These are phyloP conservation scores for Russula ochroleuca DNA, from an alignment of 768 basidiomycete species.

Conservation along the genomic window DNA sequence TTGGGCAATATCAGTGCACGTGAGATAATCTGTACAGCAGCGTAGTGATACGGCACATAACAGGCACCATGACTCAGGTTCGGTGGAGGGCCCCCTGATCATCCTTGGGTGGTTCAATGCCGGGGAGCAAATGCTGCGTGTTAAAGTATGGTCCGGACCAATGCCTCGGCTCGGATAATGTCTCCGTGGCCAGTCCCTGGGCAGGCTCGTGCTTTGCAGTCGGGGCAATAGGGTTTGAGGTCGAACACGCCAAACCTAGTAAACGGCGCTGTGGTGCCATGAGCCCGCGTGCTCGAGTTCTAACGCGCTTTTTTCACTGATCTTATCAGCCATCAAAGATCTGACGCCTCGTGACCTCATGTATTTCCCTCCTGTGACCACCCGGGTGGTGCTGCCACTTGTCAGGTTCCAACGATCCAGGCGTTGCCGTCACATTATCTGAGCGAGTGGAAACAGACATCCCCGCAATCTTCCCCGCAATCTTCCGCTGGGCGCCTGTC, in stretches of 20 bases:
- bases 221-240: slow-evolving; percentile 11
- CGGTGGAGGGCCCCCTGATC: background rate
- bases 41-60: background rate
- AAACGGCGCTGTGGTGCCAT: slow-evolving; percentile 1
- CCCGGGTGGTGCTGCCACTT: background rate
- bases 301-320: slow-evolving; percentile 6
- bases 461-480: slow-evolving; percentile 14
- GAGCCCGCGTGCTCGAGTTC: slow-evolving; percentile 2
- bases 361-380: background rate
- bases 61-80: background rate
- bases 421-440: background rate
- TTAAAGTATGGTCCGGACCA: background rate
- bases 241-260: background rate
- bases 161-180: background rate
- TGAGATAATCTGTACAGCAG: slow-evolving; percentile 1
- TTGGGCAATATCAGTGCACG: background rate
- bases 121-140: background rate
- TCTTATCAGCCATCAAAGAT: slow-evolving; percentile 28
- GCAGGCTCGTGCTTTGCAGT: background rate
- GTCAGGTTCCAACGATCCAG: background rate
- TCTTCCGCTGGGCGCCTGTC: slow-evolving; percentile 13
- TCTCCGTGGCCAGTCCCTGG: background rate
- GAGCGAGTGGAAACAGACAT: slow-evolving; percentile 6
- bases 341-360: slow-evolving; percentile 20
- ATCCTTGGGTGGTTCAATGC: background rate